Base-by-base conservation (phyloP, 1,139 yeast genomes). In the Saccharomyces hybrid region DNA sequence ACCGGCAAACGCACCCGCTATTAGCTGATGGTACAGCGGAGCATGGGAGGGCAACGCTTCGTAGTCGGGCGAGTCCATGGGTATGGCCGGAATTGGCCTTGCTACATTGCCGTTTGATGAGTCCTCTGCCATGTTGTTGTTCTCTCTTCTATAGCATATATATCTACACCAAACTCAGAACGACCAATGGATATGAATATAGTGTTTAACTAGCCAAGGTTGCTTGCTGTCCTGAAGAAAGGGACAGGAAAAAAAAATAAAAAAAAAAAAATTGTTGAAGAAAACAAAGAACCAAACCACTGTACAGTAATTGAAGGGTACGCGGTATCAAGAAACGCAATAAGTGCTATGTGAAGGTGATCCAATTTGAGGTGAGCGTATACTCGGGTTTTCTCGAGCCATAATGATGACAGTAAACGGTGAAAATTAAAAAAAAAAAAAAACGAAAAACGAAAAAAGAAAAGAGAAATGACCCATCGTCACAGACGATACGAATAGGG, bases 1-100 rank as follows among this genome's bases (percentile, higher is more conserved):
- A 31, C 99, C 99, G 16, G 98, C 98, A 73, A 89, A 87, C 0
- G 98, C 98, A 14, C 99, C 98, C 1, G 98, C 98, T 16, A 77
- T 69, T 59, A 91, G 77, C 69, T 90, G 96, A 8, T 96, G 89
- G 5, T 82, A 71, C 55, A 93, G 73, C 1, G 97, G 84, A 13
- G 97, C 91, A 64, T 84, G 84, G 47, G 85, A 88, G 1, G 98
- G 98, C 50, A 93, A 78, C 1, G 97, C 84, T 72, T 93, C 98
- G 70, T 91, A 93, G 68, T 90, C 97, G 38, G 38, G 38, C 38
- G 14, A 13, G 14, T 32, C 38, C 38, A 32, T 32, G 19, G 38
- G 38, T 32, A 32, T 32, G n/a, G 38, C 38, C 38, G 38, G 38
- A 13, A 32, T 32, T 13, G 38, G 38, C 38, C 38, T 32, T 32